Percentiles rank a stretch among this genome's conserved stretches.
Evolutionary conservation across 1,284 basidiomycete genomes (phyloP).

Genomic region (Ganoderma boninense): DNA sequence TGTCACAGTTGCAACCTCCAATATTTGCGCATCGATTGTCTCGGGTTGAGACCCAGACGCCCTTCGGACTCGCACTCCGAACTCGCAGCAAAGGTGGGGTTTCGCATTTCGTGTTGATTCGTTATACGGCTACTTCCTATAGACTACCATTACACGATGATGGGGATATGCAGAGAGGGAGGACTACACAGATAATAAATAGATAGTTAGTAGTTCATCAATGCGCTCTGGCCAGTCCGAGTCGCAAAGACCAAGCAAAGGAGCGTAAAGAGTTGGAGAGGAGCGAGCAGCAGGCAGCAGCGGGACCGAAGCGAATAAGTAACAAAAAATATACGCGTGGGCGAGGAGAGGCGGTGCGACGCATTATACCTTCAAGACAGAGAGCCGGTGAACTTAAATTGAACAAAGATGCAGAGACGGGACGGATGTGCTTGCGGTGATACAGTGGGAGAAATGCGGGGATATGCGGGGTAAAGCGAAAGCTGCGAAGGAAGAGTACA

Average conservation of each 20-base stretch:
- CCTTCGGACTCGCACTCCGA: not conserved
- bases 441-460: slow-evolving; percentile 32
- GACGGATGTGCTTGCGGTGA: slow-evolving; percentile 33
- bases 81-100: not conserved
- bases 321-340: slow-evolving; percentile 34
- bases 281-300: slow-evolving; percentile 11
- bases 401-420: slow-evolving; percentile 30
- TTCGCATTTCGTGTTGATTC: slow-evolving; percentile 35
- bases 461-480: slow-evolving; percentile 18
- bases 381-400: slow-evolving; percentile 28
- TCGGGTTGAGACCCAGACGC: not conserved
- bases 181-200: slow-evolving; percentile 36
- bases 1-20: not conserved
- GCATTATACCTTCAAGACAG: slow-evolving; percentile 36
- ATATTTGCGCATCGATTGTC: not conserved
- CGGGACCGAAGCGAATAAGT: slow-evolving; percentile 36
- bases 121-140: slow-evolving; percentile 38
- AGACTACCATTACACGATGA: slow-evolving; percentile 39
- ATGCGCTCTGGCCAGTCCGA: slow-evolving; percentile 25
- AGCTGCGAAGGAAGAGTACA: slow-evolving; percentile 31
- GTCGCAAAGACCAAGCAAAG: slow-evolving; percentile 26
- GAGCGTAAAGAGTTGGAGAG: slow-evolving; percentile 25
- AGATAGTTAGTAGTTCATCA: slow-evolving; percentile 33
- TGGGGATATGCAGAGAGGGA: slow-evolving; percentile 33
- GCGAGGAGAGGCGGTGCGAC: slow-evolving; percentile 8